phyloP scores from a whole-genome alignment of 2,329 filamentous ascomycete genomes.

The Clonostachys sp. region DNA sequence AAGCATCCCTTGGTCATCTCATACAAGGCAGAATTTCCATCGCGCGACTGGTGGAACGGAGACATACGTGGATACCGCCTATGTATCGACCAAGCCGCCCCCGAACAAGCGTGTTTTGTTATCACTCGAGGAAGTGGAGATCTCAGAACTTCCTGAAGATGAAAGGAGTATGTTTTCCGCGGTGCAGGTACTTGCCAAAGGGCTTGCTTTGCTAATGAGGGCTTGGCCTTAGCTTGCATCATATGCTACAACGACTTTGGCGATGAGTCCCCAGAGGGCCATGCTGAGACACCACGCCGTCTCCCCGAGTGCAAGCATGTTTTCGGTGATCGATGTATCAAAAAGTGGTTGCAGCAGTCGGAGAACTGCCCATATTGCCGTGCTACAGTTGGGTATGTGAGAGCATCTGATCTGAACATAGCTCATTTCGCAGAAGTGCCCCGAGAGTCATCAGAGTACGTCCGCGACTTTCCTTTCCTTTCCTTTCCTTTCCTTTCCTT shows the following conservation, averaged over 20 bases:
- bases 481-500: too few species aligned
- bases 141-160: background rate
- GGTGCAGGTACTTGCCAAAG: too few species aligned
- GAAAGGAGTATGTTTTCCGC: background rate
- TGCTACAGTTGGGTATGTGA: slow-evolving; percentile 16
- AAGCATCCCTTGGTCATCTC: too few species aligned
- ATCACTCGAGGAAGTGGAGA: background rate
- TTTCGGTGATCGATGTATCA: slow-evolving; percentile 61
- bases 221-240: slow-evolving; percentile 41
- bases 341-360: slow-evolving; percentile 60
- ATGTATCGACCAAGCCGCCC: too few species aligned
- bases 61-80: too few species aligned
- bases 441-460: too few species aligned
- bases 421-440: too few species aligned
- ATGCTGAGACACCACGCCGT: slow-evolving; percentile 50
- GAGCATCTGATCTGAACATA: too few species aligned
- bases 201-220: background rate
- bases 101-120: background rate
- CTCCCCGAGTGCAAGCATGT: slow-evolving; percentile 60
- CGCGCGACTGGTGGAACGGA: too few species aligned
- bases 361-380: slow-evolving; percentile 62
- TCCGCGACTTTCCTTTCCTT: too few species aligned
- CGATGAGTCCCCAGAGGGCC: slow-evolving; percentile 50
- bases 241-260: slow-evolving; percentile 64
- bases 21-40: too few species aligned